Percentiles rank a stretch among this genome's conserved stretches.
phyloP scores from a whole-genome alignment of 2,329 filamentous ascomycete genomes.

The Trichoderma guizhouense region DNA sequence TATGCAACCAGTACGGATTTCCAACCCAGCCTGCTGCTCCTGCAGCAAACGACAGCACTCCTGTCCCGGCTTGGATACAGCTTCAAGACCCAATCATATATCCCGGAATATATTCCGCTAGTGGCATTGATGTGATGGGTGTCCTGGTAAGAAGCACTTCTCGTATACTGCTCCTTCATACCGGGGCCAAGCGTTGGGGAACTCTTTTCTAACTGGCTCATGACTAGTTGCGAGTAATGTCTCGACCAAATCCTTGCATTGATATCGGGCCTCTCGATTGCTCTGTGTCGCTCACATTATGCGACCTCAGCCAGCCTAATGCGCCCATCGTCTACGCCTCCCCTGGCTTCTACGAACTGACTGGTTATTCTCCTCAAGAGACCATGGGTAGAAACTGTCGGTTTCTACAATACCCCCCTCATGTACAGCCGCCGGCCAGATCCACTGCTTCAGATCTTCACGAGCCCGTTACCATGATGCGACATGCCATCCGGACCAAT shows the following conservation, averaged over 20 bases:
- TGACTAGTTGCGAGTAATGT: constrained; percentile 58
- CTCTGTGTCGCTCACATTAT: constrained; percentile 80
- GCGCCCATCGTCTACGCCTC: constrained; percentile 81
- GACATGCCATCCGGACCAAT: constrained; percentile 42
- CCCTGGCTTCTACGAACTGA: constrained; percentile 73
- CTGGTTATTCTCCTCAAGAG: constrained; percentile 72
- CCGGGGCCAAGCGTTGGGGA: background rate
- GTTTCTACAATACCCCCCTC: constrained; percentile 75
- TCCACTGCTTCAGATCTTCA: background rate
- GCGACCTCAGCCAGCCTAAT: constrained; percentile 71
- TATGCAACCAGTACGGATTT: constrained; percentile 22
- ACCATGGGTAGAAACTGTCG: constrained; percentile 78
- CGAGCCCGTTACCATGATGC: constrained; percentile 56
- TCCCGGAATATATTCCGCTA: constrained; percentile 53
- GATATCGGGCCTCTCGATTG: constrained; percentile 79
- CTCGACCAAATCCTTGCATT: constrained; percentile 69
- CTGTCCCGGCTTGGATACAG: constrained; percentile 24
- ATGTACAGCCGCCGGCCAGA: constrained; percentile 26
- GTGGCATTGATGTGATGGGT: constrained; percentile 53
- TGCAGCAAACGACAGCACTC: background rate
- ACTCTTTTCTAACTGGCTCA: background rate
- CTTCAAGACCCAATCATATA: constrained; percentile 50
- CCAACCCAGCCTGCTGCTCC: background rate
- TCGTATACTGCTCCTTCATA: background rate
- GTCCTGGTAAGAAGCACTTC: constrained; percentile 45